Conservation (phyloP, 164 flowering plant species). For the Macadamia tetraphylla region DNA sequence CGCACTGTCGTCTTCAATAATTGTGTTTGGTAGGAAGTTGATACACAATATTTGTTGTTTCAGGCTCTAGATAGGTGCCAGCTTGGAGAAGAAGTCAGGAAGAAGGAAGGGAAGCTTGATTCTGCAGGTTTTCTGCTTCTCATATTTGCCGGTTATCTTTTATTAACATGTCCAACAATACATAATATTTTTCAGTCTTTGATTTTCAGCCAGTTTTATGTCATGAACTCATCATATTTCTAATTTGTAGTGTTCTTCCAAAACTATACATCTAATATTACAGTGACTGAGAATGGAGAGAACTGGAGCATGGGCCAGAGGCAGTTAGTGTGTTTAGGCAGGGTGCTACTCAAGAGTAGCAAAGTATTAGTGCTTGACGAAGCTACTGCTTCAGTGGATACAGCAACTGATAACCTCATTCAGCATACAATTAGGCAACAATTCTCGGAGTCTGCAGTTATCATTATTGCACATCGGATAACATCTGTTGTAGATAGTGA, state of each 20-base stretch:
- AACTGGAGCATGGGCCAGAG: neutral
- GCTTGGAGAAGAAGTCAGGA: neutral
- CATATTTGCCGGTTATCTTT: neutral
- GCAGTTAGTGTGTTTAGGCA: neutral
- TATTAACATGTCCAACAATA: too few species aligned
- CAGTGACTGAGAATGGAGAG: neutral
- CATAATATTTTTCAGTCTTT: too few species aligned
- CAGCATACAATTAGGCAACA: neutral
- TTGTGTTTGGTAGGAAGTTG: too few species aligned
- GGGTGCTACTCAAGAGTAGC: neutral
- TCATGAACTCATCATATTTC: too few species aligned
- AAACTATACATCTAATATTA: too few species aligned
- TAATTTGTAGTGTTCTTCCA: too few species aligned
- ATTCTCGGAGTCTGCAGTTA: neutral
- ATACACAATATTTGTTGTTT: too few species aligned
- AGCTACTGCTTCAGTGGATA: neutral
- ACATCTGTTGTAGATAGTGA: neutral
- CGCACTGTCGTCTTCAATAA: too few species aligned
- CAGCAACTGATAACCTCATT: neutral
- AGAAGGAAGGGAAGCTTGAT: neutral
- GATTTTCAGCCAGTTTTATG: too few species aligned
- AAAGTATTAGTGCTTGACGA: neutral
- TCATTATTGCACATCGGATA: neutral
- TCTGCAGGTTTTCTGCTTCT: neutral
- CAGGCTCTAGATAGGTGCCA: slow-evolving; percentile 1